Conservation (phyloP, 2,329 filamentous ascomycete species). For the Biscogniauxia marginata region DNA sequence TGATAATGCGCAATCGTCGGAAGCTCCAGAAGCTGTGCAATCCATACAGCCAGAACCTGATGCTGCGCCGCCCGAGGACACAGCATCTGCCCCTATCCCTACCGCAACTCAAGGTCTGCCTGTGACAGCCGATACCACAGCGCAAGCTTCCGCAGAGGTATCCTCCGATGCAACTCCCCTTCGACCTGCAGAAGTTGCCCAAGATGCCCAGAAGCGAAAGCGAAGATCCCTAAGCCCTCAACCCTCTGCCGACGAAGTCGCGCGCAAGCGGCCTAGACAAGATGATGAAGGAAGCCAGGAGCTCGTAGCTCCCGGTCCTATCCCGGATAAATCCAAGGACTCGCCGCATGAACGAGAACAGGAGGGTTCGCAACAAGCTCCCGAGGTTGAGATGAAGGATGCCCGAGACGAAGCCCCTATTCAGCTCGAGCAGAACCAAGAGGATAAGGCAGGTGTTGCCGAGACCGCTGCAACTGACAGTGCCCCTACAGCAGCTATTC, state of each 20-base stretch:
- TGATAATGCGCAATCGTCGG: slow-evolving; percentile 15
- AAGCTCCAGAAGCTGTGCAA: slow-evolving; percentile 10
- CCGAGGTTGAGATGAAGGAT: slow-evolving; percentile 7
- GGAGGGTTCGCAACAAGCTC: not conserved
- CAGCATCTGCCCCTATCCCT: slow-evolving; percentile 22
- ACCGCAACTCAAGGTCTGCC: slow-evolving; percentile 14
- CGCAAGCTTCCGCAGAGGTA: slow-evolving; percentile 9
- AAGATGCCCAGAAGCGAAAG: slow-evolving; percentile 64
- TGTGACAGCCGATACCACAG: slow-evolving; percentile 20
- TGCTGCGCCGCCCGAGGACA: slow-evolving; percentile 5
- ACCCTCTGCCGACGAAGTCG: slow-evolving; percentile 51
- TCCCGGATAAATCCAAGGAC: slow-evolving; percentile 7
- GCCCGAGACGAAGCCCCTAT: not conserved
- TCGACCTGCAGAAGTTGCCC: slow-evolving; percentile 29
- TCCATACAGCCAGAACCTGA: slow-evolving; percentile 10
- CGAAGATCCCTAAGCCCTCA: slow-evolving; percentile 63
- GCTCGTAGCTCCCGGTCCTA: slow-evolving; percentile 9
- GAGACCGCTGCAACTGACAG: slow-evolving; percentile 3
- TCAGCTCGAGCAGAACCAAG: not conserved
- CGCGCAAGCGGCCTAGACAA: slow-evolving; percentile 54
- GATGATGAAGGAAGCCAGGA: slow-evolving; percentile 27
- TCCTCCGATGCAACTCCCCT: slow-evolving; percentile 23
- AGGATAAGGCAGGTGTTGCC: slow-evolving; percentile 1
- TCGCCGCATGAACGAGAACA: slow-evolving; percentile 3
- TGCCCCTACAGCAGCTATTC: slow-evolving; percentile 1